These are phyloP conservation scores for Pittosporum tobira DNA, from an alignment of 129 eudicot species.

Conservation along the genomic window DNA sequence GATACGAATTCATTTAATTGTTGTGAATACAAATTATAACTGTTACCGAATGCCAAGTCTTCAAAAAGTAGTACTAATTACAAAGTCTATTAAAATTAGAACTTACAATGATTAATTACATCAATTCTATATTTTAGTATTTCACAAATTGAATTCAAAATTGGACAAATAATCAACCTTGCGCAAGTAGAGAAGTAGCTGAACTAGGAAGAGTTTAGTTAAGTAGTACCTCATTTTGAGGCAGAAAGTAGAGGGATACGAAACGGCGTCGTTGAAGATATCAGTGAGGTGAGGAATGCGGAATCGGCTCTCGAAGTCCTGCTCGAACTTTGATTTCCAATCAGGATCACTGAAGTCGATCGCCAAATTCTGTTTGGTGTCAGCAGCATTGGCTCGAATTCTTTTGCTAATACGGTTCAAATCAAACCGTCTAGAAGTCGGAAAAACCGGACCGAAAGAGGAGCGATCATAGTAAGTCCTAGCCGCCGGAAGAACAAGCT, in stretches of 20 bases:
- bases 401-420: slow-evolving; percentile 11
- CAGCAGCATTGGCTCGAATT: slow-evolving; percentile 23
- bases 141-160: background rate
- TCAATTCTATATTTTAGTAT: too few species aligned
- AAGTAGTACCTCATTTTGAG: slow-evolving; percentile 72
- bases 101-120: too few species aligned
- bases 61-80: background rate
- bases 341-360: slow-evolving; percentile 70
- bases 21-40: too few species aligned
- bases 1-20: too few species aligned
- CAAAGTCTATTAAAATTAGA: too few species aligned
- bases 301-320: slow-evolving; percentile 59
- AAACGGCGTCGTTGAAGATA: slow-evolving; percentile 36
- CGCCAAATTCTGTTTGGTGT: background rate
- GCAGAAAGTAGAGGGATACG: slow-evolving; percentile 86
- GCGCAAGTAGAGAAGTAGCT: background rate
- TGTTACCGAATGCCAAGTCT: background rate
- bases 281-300: slow-evolving; percentile 73
- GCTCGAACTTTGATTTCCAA: slow-evolving; percentile 59
- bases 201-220: background rate
- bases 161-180: too few species aligned
- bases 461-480: slow-evolving; percentile 11
- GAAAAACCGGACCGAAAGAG: slow-evolving; percentile 11
- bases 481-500: slow-evolving; percentile 29
- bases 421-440: slow-evolving; percentile 5